These are phyloP conservation scores for Yamadazyma aaseri DNA, from an alignment of 1,139 yeast genomes.

Conservation along the genomic window DNA sequence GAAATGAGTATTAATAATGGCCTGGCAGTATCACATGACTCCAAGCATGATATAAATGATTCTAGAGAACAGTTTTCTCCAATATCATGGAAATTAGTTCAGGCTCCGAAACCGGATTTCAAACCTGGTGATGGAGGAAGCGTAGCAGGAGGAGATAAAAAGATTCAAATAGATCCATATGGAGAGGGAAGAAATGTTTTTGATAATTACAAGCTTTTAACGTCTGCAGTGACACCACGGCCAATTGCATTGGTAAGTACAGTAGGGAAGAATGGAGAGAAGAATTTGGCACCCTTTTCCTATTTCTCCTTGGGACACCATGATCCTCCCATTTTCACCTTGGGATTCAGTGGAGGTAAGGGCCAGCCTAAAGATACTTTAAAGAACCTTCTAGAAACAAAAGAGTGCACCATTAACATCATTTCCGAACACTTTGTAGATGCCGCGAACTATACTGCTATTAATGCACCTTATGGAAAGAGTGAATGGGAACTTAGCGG, in stretches of 20 bases:
- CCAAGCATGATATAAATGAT: too few relatives aligned
- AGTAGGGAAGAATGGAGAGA: slow-evolving; percentile 35
- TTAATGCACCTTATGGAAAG: slow-evolving; percentile 45
- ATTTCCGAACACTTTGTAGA: slow-evolving; percentile 64
- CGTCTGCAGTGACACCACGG: slow-evolving; percentile 53
- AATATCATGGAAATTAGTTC: slow-evolving; percentile 13
- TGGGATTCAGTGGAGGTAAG: slow-evolving; percentile 44
- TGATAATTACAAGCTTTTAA: slow-evolving; percentile 50
- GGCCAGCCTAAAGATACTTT: slow-evolving; percentile 46
- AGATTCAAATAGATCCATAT: slow-evolving; percentile 49
- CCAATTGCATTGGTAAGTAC: slow-evolving; percentile 60
- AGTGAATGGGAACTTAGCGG: slow-evolving; percentile 59
- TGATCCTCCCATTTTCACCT: slow-evolving; percentile 58
- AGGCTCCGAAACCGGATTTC: slow-evolving; percentile 35
- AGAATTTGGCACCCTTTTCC: slow-evolving; percentile 58
- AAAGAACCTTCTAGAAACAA: slow-evolving; percentile 48
- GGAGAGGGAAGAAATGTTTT: slow-evolving; percentile 36
- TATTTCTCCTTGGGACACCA: slow-evolving; percentile 46
- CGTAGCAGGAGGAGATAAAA: slow-evolving; percentile 25
- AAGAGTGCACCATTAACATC: slow-evolving; percentile 54
- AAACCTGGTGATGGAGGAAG: slow-evolving; percentile 50
- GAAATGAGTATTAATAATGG: too few relatives aligned
- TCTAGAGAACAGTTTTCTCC: background rate
- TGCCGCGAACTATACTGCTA: slow-evolving; percentile 53
- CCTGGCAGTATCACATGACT: too few relatives aligned